These are phyloP conservation scores for Rosa multiflora DNA, from an alignment of 306 rosid species.

Conservation along the genomic window DNA sequence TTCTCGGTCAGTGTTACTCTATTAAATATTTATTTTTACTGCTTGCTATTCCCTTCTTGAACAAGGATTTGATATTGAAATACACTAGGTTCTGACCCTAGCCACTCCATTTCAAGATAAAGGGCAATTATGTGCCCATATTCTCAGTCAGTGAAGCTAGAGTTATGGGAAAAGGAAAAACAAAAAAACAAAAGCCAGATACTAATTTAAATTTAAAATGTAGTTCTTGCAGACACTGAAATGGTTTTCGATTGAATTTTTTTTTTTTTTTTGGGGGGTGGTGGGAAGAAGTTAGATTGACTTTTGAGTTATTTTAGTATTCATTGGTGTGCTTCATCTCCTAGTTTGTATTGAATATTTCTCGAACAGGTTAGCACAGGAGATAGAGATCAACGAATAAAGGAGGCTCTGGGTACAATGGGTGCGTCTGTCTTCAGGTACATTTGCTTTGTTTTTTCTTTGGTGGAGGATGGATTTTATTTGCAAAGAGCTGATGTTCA, in stretches of 20 bases:
- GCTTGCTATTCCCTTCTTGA: background rate
- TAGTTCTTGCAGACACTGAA: background rate
- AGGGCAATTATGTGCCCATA: background rate
- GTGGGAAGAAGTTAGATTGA: background rate
- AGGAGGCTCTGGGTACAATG: constrained; percentile 94
- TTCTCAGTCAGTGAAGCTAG: background rate
- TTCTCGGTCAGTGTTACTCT: constrained; percentile 67
- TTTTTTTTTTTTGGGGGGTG: background rate
- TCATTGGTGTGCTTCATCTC: background rate
- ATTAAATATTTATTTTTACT: background rate
- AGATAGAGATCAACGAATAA: constrained; percentile 67
- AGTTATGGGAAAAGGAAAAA: background rate
- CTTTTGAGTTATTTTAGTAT: background rate
- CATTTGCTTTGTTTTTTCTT: background rate
- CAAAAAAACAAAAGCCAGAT: background rate
- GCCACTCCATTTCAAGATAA: background rate
- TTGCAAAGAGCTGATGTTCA: background rate
- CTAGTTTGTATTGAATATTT: constrained; percentile 4
- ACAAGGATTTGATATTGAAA: background rate
- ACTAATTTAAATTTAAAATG: background rate
- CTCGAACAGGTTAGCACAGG: constrained; percentile 75
- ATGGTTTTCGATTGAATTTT: background rate
- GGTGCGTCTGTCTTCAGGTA: constrained; percentile 98
- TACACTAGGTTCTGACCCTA: background rate
- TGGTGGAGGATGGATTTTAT: background rate